Conservation (phyloP, 257 asterid species). For the Vinca minor region DNA sequence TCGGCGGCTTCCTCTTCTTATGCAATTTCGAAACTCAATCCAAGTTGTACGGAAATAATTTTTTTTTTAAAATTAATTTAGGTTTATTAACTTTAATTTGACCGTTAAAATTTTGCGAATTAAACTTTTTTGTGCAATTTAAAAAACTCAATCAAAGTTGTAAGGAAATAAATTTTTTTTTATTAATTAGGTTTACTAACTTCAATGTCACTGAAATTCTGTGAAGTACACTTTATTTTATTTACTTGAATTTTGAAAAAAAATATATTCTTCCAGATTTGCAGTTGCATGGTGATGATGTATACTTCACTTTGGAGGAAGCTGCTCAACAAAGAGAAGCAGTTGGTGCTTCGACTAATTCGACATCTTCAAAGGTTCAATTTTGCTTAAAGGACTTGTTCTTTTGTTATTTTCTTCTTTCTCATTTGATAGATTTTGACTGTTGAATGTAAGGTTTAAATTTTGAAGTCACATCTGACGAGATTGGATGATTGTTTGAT, state of each 20-base stretch:
- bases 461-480: background rate
- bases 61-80: background rate
- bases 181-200: too few relatives aligned
- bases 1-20: conserved; percentile 19
- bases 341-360: conserved; percentile 38
- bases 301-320: conserved; percentile 76
- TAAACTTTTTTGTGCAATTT: conserved; percentile 22
- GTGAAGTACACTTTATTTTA: too few relatives aligned
- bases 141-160: conserved; percentile 62
- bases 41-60: conserved; percentile 43
- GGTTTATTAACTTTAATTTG: background rate
- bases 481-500: background rate
- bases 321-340: conserved; percentile 37
- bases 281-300: conserved; percentile 93
- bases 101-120: background rate
- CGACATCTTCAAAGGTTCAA: conserved; percentile 51
- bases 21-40: conserved; percentile 55
- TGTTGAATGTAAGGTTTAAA: background rate
- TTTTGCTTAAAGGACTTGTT: background rate
- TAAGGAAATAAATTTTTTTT: too few relatives aligned
- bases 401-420: background rate
- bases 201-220: background rate
- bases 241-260: background rate
- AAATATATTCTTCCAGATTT: conserved; percentile 55
- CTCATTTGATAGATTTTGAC: background rate